Percentiles rank a stretch among this genome's conserved stretches.
Conservation (phyloP, 768 basidiomycete genomes). For the Russula earlei region DNA sequence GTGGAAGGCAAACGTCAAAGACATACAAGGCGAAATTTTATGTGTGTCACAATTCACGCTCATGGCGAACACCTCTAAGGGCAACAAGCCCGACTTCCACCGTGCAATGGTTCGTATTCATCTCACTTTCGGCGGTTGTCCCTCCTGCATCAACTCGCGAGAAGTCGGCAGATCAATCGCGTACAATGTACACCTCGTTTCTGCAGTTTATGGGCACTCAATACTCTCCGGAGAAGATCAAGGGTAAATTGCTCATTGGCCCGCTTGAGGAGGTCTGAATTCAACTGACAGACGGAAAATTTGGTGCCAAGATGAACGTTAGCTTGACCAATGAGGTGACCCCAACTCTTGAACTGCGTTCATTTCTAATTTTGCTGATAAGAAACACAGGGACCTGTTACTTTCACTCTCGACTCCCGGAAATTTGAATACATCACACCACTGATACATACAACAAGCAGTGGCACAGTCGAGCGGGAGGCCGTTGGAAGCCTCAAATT, state of each 20-base stretch:
- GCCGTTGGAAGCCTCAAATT: neutral
- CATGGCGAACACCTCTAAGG: constrained; percentile 78
- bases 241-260: constrained; percentile 43
- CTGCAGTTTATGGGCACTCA: constrained; percentile 52
- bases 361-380: no score
- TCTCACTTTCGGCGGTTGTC: neutral
- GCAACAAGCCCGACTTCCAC: constrained; percentile 89
- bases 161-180: constrained; percentile 50
- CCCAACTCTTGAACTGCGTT: constrained; percentile 15
- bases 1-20: constrained; percentile 87
- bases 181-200: constrained; percentile 62
- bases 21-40: constrained; percentile 82
- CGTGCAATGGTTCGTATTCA: constrained; percentile 75
- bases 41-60: constrained; percentile 96
- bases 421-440: constrained; percentile 55
- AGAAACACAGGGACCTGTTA: no score
- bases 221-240: constrained; percentile 69
- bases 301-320: constrained; percentile 96
- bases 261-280: constrained; percentile 8
- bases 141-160: neutral
- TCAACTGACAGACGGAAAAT: constrained; percentile 62
- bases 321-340: constrained; percentile 75
- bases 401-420: no score
- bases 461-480: neutral
- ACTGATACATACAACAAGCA: neutral